These are phyloP conservation scores for Pleomassaria siparia DNA, from an alignment of 2,329 filamentous ascomycete species.

Conservation along the genomic window DNA sequence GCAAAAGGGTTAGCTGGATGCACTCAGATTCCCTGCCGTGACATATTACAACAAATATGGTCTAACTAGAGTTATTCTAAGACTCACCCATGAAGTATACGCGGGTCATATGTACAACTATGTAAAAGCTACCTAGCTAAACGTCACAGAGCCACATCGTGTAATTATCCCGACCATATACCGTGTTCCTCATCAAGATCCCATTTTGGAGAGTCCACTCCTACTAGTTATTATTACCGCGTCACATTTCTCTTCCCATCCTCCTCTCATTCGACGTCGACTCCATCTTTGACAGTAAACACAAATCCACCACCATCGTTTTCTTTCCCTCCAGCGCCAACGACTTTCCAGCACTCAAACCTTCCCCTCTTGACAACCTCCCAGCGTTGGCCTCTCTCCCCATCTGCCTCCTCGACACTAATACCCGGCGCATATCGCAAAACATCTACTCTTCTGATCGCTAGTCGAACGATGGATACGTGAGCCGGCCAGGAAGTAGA, in stretches of 20 bases:
- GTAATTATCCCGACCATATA: too few species aligned
- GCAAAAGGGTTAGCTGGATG: too few species aligned
- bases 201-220: too few species aligned
- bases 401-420: constrained; percentile 41
- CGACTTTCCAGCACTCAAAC: constrained; percentile 39
- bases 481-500: constrained; percentile 31
- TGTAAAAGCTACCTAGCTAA: too few species aligned
- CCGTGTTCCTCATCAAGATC: too few species aligned
- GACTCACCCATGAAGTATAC: too few species aligned
- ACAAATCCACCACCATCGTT: constrained; percentile 25
- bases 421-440: constrained; percentile 41
- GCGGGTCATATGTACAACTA: too few species aligned
- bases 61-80: too few species aligned
- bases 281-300: constrained; percentile 24
- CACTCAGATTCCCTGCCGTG: too few species aligned
- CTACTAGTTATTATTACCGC: too few species aligned
- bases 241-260: not conserved
- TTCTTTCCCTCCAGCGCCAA: constrained; percentile 6
- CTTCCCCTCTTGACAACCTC: constrained; percentile 38
- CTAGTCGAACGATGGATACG: constrained; percentile 33
- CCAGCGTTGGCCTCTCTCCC: constrained; percentile 38
- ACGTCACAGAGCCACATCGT: too few species aligned
- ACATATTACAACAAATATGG: too few species aligned
- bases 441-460: constrained; percentile 36
- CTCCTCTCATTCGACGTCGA: constrained; percentile 14